Evolutionary conservation across 108 stramenopile species (phyloP).

Genomic region (Stephanodiscus triporus): DNA sequence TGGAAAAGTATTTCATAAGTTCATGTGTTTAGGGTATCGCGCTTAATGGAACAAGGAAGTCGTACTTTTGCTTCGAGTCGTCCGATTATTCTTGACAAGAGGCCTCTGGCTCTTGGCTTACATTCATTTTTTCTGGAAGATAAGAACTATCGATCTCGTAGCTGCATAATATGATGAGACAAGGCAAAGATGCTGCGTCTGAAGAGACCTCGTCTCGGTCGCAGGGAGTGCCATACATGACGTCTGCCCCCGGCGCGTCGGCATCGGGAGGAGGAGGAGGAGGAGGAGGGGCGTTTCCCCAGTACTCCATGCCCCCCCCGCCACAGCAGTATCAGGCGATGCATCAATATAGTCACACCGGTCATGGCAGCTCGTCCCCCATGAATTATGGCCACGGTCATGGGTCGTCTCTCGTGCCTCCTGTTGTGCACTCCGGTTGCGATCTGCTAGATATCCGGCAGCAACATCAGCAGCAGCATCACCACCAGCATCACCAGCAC

Average conservation of each 20-base stretch:
- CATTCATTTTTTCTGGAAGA: neutral
- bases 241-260: neutral
- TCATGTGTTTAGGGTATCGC: neutral
- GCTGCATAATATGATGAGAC: neutral
- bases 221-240: neutral
- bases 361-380: conserved; percentile 1
- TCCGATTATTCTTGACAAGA: neutral
- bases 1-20: neutral
- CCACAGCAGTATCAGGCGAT: conserved; percentile 1
- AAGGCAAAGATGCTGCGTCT: neutral
- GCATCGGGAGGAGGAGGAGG: neutral
- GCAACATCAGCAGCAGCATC: neutral
- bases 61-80: neutral
- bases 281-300: no score
- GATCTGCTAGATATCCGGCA: neutral
- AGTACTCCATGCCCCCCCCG: conserved; percentile 10
- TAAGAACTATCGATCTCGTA: neutral
- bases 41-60: neutral
- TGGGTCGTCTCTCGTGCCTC: neutral
- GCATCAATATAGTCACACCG: neutral
- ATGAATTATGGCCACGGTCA: neutral
- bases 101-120: neutral
- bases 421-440: conserved; percentile 7
- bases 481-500: neutral
- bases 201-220: neutral